phyloP scores from a whole-genome alignment of 352 stramenopile species.

The Pythium aquatile region DNA sequence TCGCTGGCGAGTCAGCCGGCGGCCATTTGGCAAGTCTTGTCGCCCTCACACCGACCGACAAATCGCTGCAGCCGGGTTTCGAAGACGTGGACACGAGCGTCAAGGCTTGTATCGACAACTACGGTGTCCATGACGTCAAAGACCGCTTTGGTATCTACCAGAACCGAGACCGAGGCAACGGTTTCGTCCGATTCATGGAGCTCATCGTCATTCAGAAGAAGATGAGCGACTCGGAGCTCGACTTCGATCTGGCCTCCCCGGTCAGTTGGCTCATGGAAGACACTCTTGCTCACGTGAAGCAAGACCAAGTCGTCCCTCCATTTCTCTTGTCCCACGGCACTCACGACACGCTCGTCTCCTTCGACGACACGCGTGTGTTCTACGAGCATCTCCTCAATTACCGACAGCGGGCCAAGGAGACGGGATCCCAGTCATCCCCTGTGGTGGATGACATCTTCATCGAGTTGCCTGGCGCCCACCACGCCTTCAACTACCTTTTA shows the following conservation, averaged over 20 bases:
- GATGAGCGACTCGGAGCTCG: conserved; percentile 32
- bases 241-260: conserved; percentile 60
- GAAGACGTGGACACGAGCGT: conserved; percentile 78
- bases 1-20: conserved; percentile 65
- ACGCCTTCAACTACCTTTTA: conserved; percentile 76
- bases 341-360: conserved; percentile 68
- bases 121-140: conserved; percentile 75
- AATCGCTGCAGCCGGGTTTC: conserved; percentile 70
- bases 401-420: conserved; percentile 22
- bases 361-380: conserved; percentile 69
- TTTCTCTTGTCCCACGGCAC: conserved; percentile 73
- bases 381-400: conserved; percentile 53
- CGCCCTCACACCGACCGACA: conserved; percentile 60
- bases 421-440: conserved; percentile 4
- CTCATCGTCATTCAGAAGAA: conserved; percentile 72
- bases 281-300: conserved; percentile 17
- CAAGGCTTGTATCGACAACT: conserved; percentile 64
- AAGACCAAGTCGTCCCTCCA: conserved; percentile 47
- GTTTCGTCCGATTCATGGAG: conserved; percentile 68
- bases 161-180: conserved; percentile 52
- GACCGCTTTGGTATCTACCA: conserved; percentile 66
- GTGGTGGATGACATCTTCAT: conserved; percentile 62
- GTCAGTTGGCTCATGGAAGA: conserved; percentile 52
- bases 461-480: conserved; percentile 53
- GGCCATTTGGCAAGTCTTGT: conserved; percentile 70